Base-by-base conservation (phyloP, 345 rosid genomes). In the Aethionema arabicum region DNA sequence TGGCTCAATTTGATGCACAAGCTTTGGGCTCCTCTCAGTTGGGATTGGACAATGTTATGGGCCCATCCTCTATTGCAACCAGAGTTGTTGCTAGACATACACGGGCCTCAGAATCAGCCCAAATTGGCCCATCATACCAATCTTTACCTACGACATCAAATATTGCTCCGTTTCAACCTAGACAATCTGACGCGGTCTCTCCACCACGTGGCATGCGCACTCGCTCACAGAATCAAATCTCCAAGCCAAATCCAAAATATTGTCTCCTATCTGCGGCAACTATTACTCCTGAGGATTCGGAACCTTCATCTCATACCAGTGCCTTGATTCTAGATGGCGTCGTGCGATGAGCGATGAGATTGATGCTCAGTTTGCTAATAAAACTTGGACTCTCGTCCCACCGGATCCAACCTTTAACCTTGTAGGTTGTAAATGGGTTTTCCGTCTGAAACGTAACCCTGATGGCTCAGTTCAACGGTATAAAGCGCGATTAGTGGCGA, bases 401-500 rank as follows among this genome's bases (percentile, higher is more conserved):
- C 37, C 37, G 4, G 58, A 14, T 31, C 33, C 41, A 11, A 21
- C 32, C 2, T 11, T 29, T 5, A 35, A 53, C 13, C 4, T 53
- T 11, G 4, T 53, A 1, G 3, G 58, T 4, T 53, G 58, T 31
- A 53, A 53, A 53, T 53, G 41, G n/a, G 33, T 53, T 53, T 53
- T 53, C 32, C 38, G 11, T 29, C 11, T 21, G 6, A 53, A 21
- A 5, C 12, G 5, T 27, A 31, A 27, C 3, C 32, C 4, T 2
- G 37, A 13, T 51, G 16, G 8, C 6, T 13, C 31, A 3, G 4
- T 51, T 51, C 31, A 13, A 3, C 31, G 4, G 56, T 35, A 51
- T 4, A 51, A 35, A 11, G 3, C 35, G 21, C 31, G 4, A 31
- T 4, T 51, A 31, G 31, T 16, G 12, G 6, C 56, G 2, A 11